Percentiles rank a stretch among this genome's conserved stretches.
These are phyloP conservation scores for Saccharomyces pastorianus DNA, from an alignment of 1,139 yeast species.

Conservation along the genomic window DNA sequence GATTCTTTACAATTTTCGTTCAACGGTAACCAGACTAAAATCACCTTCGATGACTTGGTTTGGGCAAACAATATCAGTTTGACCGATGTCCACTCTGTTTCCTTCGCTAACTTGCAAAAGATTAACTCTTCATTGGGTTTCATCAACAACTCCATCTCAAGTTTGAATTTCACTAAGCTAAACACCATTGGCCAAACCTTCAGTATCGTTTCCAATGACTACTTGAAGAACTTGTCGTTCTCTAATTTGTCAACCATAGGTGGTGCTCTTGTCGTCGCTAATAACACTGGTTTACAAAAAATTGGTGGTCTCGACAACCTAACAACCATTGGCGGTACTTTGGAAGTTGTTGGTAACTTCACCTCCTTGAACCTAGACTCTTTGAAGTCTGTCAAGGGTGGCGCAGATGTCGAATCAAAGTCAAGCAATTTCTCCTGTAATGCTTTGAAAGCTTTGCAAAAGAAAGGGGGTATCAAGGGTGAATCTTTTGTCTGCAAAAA, in stretches of 20 bases:
- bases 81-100: constrained; percentile 66
- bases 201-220: constrained; percentile 63
- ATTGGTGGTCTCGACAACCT: constrained; percentile 71
- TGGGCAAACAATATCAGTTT: constrained; percentile 84
- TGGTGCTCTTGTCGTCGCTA: constrained; percentile 83
- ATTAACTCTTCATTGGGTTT: constrained; percentile 79
- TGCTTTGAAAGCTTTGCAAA: constrained; percentile 58
- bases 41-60: constrained; percentile 56
- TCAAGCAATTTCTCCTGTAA: constrained; percentile 75
- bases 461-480: constrained; percentile 79
- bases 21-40: constrained; percentile 72
- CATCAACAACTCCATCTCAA: constrained; percentile 53
- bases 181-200: constrained; percentile 70
- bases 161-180: constrained; percentile 50
- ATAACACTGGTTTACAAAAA: constrained; percentile 62
- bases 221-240: constrained; percentile 64
- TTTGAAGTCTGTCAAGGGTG: constrained; percentile 79
- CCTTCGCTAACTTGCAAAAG: constrained; percentile 56
- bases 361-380: constrained; percentile 66
- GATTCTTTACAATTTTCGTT: constrained; percentile 68
- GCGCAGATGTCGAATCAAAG: constrained; percentile 68
- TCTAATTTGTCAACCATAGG: constrained; percentile 61
- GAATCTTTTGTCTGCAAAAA: constrained; percentile 79
- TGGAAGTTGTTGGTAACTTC: constrained; percentile 71
- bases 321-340: constrained; percentile 78